A percentile compares a stretch with the other conserved stretches of the same genome.
Evolutionary conservation across 1,284 basidiomycete genomes (phyloP).

Genomic region (Cutaneotrichosporon dermatis): DNA sequence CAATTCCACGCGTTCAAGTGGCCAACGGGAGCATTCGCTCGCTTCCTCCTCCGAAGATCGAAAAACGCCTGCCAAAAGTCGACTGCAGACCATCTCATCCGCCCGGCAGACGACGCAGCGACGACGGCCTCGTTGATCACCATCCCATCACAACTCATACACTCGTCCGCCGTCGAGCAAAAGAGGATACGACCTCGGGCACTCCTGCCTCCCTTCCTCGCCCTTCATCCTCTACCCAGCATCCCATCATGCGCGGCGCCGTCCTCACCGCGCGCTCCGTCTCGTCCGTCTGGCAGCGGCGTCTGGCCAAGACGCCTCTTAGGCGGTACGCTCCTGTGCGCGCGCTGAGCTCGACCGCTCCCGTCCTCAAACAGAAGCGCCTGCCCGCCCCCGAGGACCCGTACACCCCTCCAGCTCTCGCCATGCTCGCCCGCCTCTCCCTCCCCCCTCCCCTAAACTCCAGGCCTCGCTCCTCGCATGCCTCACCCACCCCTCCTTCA

Average conservation of each 20-base stretch:
- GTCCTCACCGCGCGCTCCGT: slow-evolving; percentile 15
- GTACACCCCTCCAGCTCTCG: slow-evolving; percentile 32
- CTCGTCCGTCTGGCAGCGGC: slow-evolving; percentile 24
- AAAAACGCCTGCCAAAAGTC: slow-evolving; percentile 5
- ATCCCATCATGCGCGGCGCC: not conserved
- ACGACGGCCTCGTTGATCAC: not conserved
- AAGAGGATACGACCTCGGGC: too few relatives aligned
- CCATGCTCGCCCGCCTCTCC: slow-evolving; percentile 41
- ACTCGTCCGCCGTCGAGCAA: not conserved
- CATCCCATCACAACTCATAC: not conserved
- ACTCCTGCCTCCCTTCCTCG: too few relatives aligned
- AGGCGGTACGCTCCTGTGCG: not conserved
- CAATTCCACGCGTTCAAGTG: not conserved
- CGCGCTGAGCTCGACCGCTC: slow-evolving; percentile 7
- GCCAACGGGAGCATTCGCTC: not conserved
- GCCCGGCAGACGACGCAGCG: not conserved
- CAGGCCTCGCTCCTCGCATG: slow-evolving; percentile 36
- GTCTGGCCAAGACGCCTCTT: slow-evolving; percentile 26
- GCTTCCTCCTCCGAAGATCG: not conserved
- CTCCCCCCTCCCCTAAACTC: slow-evolving; percentile 30
- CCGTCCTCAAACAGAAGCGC: slow-evolving; percentile 6
- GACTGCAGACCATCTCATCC: not conserved
- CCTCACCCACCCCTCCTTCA: slow-evolving; percentile 72
- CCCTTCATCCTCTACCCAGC: not conserved
- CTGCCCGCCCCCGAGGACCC: slow-evolving; percentile 9